These are phyloP conservation scores for Dactylellina haptotyla DNA, from an alignment of 2,329 filamentous ascomycete species.

Conservation along the genomic window DNA sequence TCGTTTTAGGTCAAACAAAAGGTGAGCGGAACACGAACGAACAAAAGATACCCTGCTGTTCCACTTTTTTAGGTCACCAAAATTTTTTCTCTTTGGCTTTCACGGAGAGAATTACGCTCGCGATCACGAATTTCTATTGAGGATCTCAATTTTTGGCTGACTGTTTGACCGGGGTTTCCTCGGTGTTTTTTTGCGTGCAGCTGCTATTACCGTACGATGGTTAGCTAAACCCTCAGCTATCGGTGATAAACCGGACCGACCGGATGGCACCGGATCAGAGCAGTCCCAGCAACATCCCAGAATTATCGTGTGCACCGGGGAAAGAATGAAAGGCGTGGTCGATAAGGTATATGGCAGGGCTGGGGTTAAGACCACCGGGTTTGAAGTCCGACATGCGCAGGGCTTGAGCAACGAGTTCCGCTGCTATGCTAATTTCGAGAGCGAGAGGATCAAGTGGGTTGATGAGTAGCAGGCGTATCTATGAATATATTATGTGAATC, in stretches of 20 bases:
- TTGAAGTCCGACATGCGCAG: slow-evolving; percentile 74
- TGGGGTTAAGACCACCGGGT: slow-evolving; percentile 73
- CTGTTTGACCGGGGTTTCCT: slow-evolving; percentile 54
- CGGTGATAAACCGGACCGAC: slow-evolving; percentile 45
- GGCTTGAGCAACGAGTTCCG: slow-evolving; percentile 83
- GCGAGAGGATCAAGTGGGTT: slow-evolving; percentile 66
- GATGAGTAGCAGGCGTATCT: slow-evolving; percentile 33
- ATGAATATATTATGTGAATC: too few relatives aligned
- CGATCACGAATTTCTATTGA: slow-evolving; percentile 41
- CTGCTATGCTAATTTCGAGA: slow-evolving; percentile 82
- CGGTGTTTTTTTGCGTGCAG: slow-evolving; percentile 61
- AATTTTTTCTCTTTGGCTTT: not conserved
- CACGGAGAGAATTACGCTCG: slow-evolving; percentile 4
- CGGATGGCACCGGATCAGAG: slow-evolving; percentile 41
- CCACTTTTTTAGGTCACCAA: slow-evolving; percentile 4
- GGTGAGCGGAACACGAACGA: slow-evolving; percentile 18
- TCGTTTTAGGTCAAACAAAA: slow-evolving; percentile 45
- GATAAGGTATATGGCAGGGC: slow-evolving; percentile 73
- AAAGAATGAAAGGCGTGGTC: slow-evolving; percentile 75
- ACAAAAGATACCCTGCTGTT: not conserved
- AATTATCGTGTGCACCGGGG: slow-evolving; percentile 78
- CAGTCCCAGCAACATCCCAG: slow-evolving; percentile 55
- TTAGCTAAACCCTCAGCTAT: slow-evolving; percentile 67
- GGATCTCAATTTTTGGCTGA: slow-evolving; percentile 25
- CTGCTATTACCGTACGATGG: slow-evolving; percentile 79